Evolutionary conservation across 2,329 filamentous ascomycete genomes (phyloP).

Genomic region (Alternaria arbusti): DNA sequence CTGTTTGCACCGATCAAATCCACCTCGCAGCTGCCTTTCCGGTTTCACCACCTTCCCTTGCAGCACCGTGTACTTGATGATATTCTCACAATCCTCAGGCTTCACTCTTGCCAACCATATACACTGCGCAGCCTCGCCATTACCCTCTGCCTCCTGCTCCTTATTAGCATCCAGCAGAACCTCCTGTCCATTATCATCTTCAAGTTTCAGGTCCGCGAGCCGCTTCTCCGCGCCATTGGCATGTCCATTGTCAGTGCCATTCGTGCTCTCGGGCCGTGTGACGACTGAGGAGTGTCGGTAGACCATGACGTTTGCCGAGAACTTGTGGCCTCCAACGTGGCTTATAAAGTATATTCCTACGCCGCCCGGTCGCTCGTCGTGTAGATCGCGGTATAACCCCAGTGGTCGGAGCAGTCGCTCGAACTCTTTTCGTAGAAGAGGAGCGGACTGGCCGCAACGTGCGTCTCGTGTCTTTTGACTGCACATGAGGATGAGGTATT

Average conservation of each 20-base stretch:
- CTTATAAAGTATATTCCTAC: conserved; percentile 97
- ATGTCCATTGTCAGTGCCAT: conserved; percentile 22
- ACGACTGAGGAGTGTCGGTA: conserved; percentile 67
- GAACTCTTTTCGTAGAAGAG: conserved; percentile 84
- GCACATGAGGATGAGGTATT: conserved; percentile 88
- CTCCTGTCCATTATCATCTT: conserved; percentile 46
- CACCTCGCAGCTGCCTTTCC: conserved; percentile 80
- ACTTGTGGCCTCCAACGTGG: conserved; percentile 96
- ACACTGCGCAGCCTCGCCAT: conserved; percentile 73
- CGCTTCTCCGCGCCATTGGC: conserved; percentile 42
- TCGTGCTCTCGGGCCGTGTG: conserved; percentile 20
- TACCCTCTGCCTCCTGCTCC: conserved; percentile 46
- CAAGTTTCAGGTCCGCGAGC: conserved; percentile 47
- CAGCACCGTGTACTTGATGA: conserved; percentile 85
- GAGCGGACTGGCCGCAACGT: conserved; percentile 91
- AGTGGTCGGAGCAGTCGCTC: conserved; percentile 86
- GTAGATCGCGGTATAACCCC: conserved; percentile 82
- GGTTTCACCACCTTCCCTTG: conserved; percentile 96
- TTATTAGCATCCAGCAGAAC: conserved; percentile 41
- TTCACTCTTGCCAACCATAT: conserved; percentile 88
- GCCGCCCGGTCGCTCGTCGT: conserved; percentile 87
- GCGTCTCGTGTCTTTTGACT: conserved; percentile 94
- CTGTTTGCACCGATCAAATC: conserved; percentile 83
- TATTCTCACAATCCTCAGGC: conserved; percentile 91
- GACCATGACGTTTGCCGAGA: conserved; percentile 90